Conservation (phyloP, 768 basidiomycete species). For the Russula lepida region DNA sequence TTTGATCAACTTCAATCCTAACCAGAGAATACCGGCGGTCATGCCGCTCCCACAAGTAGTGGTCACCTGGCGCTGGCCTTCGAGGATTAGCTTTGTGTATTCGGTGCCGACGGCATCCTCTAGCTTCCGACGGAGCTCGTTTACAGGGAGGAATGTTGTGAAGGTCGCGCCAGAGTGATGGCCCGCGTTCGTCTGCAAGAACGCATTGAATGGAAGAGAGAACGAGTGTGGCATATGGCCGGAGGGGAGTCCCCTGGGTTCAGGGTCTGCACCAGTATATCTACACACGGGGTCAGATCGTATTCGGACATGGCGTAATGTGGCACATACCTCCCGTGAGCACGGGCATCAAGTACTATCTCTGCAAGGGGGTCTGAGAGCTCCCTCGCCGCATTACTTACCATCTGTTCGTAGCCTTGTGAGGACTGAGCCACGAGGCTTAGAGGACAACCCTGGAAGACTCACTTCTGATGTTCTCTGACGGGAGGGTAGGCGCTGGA, state of each 20-base stretch:
- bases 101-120: slow-evolving; percentile 54
- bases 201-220: slow-evolving; percentile 74
- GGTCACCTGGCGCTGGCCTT: slow-evolving; percentile 53
- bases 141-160: slow-evolving; percentile 44
- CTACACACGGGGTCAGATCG: slow-evolving; percentile 32
- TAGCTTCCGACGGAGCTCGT: slow-evolving; percentile 53
- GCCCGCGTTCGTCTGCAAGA: slow-evolving; percentile 42
- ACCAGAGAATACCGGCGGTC: slow-evolving; percentile 94
- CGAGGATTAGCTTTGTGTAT: slow-evolving; percentile 45
- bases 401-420: slow-evolving; percentile 74
- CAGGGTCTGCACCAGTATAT: slow-evolving; percentile 72
- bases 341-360: slow-evolving; percentile 81
- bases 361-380: slow-evolving; percentile 43
- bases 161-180: slow-evolving; percentile 28
- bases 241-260: slow-evolving; percentile 80
- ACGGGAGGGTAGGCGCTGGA: slow-evolving; percentile 44
- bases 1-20: slow-evolving; percentile 73
- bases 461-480: slow-evolving; percentile 24
- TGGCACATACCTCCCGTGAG: slow-evolving; percentile 59
- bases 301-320: background rate
- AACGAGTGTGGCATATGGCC: slow-evolving; percentile 89
- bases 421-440: background rate
- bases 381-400: slow-evolving; percentile 52
- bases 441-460: background rate
- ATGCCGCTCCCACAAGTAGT: slow-evolving; percentile 93